A percentile compares a stretch with the other conserved stretches of the same genome.
Evolutionary conservation across 495 filamentous ascomycete species (phyloP).

Genomic region (Aspergillus incahuasiensis): DNA sequence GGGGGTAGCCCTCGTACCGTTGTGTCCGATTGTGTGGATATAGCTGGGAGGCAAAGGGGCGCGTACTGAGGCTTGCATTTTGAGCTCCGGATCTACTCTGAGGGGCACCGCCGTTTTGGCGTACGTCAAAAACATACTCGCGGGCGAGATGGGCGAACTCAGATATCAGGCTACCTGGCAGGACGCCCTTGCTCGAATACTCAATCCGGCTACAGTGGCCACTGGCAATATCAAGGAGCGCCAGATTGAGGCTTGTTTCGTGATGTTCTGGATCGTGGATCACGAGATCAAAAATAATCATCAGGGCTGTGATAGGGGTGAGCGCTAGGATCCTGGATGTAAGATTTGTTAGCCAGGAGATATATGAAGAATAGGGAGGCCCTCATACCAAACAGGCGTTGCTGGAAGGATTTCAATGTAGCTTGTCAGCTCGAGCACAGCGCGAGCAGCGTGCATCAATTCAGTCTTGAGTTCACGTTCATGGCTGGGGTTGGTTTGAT

Average conservation of each 20-base stretch:
- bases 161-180: constrained; percentile 29
- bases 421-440: constrained; percentile 17
- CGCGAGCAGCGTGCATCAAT: constrained; percentile 15
- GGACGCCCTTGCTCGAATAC: constrained; percentile 26
- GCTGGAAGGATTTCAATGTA: constrained; percentile 20
- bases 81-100: too few species aligned
- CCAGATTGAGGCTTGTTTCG: constrained; percentile 28
- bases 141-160: constrained; percentile 32
- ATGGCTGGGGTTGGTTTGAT: too few species aligned
- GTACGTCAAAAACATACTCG: constrained; percentile 20
- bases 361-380: too few species aligned
- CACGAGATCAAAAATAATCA: constrained; percentile 34
- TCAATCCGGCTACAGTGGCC: constrained; percentile 32
- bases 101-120: too few species aligned
- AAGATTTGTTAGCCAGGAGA: too few species aligned
- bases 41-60: too few species aligned
- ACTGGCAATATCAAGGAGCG: constrained; percentile 29
- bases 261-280: constrained; percentile 30
- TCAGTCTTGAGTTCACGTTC: constrained; percentile 12
- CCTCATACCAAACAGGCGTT: constrained; percentile 18
- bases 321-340: constrained; percentile 5
- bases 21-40: too few species aligned
- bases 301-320: constrained; percentile 27
- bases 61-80: too few species aligned
- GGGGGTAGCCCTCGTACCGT: too few species aligned